A percentile compares a stretch with the other conserved stretches of the same genome.
These are phyloP conservation scores for Citrullus colocynthis DNA, from an alignment of 306 rosid species.

Conservation along the genomic window DNA sequence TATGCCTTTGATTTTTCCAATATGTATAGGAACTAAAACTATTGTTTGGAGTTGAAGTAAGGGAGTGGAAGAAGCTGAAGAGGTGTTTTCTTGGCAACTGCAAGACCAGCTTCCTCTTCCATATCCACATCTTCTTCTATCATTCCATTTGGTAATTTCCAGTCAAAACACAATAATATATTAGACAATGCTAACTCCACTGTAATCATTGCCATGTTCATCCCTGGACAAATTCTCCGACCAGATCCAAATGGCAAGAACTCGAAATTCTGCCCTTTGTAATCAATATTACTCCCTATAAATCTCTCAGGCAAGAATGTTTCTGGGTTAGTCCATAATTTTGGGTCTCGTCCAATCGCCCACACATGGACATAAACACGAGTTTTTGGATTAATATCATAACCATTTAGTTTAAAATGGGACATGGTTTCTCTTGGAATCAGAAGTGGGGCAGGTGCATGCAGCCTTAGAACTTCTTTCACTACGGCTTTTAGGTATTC, in stretches of 20 bases:
- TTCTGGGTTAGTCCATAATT: conserved; percentile 17
- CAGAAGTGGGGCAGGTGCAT: not conserved
- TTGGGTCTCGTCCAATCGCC: conserved; percentile 32
- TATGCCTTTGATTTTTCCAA: no score
- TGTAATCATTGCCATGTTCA: not conserved
- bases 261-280: conserved; percentile 17
- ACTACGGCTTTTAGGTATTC: conserved; percentile 13
- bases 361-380: conserved; percentile 17
- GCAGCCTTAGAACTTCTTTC: not conserved
- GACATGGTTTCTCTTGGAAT: not conserved
- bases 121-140: not conserved
- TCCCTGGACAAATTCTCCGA: conserved; percentile 27
- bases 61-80: not conserved
- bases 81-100: not conserved
- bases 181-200: conserved; percentile 21
- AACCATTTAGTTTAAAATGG: not conserved
- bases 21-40: no score
- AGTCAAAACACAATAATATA: conserved; percentile 23
- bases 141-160: conserved; percentile 14
- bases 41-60: not conserved
- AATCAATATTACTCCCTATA: conserved; percentile 7
- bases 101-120: not conserved
- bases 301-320: conserved; percentile 30
- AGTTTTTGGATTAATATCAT: conserved; percentile 18
- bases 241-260: conserved; percentile 18